phyloP scores from a whole-genome alignment of 495 filamentous ascomycete genomes.

The Neurospora cerealis region DNA sequence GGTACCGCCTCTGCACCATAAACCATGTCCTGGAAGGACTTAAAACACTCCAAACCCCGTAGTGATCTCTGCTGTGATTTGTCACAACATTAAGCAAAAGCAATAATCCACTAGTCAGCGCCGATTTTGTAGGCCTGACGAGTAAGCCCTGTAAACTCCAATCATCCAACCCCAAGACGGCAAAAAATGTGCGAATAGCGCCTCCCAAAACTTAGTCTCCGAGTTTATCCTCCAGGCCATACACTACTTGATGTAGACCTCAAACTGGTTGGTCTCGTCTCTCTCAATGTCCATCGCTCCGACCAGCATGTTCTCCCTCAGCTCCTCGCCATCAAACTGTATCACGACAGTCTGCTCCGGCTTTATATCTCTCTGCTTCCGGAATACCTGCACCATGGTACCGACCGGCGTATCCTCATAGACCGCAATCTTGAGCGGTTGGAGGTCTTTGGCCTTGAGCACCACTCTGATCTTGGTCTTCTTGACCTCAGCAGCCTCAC shows the following conservation, averaged over 20 bases:
- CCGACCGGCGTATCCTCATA: constrained; percentile 27
- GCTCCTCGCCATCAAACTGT: constrained; percentile 69
- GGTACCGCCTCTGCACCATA: neutral
- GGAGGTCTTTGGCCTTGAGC: constrained; percentile 32
- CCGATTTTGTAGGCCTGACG: too few species aligned
- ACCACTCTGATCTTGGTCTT: constrained; percentile 51
- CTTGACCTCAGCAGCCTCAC: constrained; percentile 12
- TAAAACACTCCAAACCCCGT: neutral
- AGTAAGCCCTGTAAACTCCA: neutral
- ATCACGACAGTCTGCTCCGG: constrained; percentile 48
- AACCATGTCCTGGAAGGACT: neutral
- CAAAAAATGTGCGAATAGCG: neutral
- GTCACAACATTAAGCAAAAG: neutral
- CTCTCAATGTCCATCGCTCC: constrained; percentile 55
- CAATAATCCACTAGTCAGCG: too few species aligned
- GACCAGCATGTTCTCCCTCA: constrained; percentile 52
- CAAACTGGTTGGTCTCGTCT: constrained; percentile 65
- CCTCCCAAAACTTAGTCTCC: neutral
- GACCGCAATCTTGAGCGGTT: constrained; percentile 27
- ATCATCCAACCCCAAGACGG: neutral
- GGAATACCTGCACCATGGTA: constrained; percentile 30
- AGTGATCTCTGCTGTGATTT: neutral
- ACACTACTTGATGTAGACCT: constrained; percentile 54
- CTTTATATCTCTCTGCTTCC: constrained; percentile 18
- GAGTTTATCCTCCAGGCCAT: neutral